Evolutionary conservation across 176 grass and related monocot species (phyloP).

Genomic region (Chloris gayana): DNA sequence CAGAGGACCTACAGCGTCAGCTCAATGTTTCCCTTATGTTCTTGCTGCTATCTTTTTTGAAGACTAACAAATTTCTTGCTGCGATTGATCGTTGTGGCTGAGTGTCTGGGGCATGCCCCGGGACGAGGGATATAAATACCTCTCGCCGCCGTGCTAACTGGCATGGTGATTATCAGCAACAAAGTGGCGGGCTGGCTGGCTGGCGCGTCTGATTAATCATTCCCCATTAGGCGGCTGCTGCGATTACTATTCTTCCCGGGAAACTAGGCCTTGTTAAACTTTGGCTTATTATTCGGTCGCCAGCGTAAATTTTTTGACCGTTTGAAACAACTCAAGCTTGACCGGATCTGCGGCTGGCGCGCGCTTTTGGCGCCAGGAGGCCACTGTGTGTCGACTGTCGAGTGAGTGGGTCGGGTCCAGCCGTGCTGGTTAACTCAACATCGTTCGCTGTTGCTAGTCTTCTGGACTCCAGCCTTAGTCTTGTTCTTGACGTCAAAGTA

Average conservation of each 20-base stretch:
- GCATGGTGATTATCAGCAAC: neutral
- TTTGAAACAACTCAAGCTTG: neutral
- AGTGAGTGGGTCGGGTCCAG: conserved; percentile 10
- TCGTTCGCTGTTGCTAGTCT: neutral
- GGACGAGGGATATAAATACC: conserved; percentile 26
- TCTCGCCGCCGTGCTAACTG: neutral
- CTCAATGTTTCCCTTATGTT: neutral
- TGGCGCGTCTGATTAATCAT: neutral
- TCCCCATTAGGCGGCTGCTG: neutral
- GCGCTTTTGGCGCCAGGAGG: neutral
- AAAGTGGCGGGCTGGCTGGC: neutral
- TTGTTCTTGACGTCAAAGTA: neutral
- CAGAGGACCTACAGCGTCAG: neutral
- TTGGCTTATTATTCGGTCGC: neutral
- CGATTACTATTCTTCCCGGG: neutral
- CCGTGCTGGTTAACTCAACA: neutral
- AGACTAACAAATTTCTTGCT: neutral
- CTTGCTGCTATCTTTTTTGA: neutral
- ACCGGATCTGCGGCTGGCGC: conserved; percentile 25
- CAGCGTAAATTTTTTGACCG: conserved; percentile 44
- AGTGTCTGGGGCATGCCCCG: neutral
- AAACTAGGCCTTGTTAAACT: conserved; percentile 7
- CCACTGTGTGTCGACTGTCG: neutral
- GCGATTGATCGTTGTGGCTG: neutral
- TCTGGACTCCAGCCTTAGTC: neutral